Evolutionary conservation across 2,329 filamentous ascomycete genomes (phyloP).

Genomic region (Clonostachys byssicola): DNA sequence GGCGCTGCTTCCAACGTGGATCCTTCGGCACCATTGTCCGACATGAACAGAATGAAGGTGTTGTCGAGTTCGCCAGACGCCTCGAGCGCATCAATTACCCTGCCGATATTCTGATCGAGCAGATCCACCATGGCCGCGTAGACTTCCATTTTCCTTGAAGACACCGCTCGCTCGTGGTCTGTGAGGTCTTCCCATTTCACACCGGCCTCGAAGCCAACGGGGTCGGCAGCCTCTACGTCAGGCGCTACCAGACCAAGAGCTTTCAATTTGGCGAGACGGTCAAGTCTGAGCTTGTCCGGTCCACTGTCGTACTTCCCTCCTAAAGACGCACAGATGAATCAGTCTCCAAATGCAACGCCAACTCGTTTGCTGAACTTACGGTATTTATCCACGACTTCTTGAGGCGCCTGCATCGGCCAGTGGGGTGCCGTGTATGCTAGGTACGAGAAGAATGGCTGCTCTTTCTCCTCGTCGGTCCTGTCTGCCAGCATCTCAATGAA

Average conservation of each 20-base stretch:
- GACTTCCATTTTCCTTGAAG: slow-evolving; percentile 16
- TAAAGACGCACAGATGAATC: too few species aligned
- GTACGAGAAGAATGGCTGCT: slow-evolving; percentile 18
- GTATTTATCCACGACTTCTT: slow-evolving; percentile 51
- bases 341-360: too few species aligned
- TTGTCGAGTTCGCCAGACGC: slow-evolving; percentile 56
- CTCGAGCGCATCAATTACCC: slow-evolving; percentile 51
- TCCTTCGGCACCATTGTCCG: slow-evolving; percentile 59
- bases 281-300: slow-evolving; percentile 47
- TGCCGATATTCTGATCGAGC: slow-evolving; percentile 57
- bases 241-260: slow-evolving; percentile 45
- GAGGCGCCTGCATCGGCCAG: slow-evolving; percentile 58
- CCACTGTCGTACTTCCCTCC: slow-evolving; percentile 55
- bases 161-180: neutral
- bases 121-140: slow-evolving; percentile 62
- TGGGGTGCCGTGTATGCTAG: slow-evolving; percentile 53
- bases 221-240: neutral
- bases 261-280: slow-evolving; percentile 47
- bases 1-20: slow-evolving; percentile 47
- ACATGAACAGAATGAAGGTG: slow-evolving; percentile 61
- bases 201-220: neutral
- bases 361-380: slow-evolving; percentile 8
- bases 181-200: too few species aligned
- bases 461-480: slow-evolving; percentile 14
- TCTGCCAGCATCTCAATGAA: slow-evolving; percentile 33